Percentiles rank a stretch among this genome's conserved stretches.
Evolutionary conservation across 495 filamentous ascomycete genomes (phyloP).

Genomic region (Aspergillus avenaceus): DNA sequence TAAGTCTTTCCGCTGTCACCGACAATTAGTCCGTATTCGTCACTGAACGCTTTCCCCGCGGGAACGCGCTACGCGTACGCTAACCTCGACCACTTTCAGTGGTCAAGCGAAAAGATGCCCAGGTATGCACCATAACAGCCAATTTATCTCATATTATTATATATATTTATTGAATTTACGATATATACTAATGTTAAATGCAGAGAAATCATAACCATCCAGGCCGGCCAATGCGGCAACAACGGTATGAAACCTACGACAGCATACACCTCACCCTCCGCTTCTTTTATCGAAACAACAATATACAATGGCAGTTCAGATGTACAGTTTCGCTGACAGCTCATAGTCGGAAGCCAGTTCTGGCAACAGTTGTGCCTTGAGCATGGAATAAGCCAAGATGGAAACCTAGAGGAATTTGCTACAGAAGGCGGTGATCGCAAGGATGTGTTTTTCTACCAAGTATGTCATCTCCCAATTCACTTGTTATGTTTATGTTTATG

Average conservation of each 20-base stretch:
- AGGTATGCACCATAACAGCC: conserved; percentile 26
- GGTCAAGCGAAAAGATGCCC: conserved; percentile 37
- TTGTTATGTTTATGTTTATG: neutral
- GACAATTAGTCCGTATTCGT: too few species aligned
- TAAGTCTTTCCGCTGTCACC: too few species aligned
- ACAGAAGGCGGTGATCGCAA: conserved; percentile 96
- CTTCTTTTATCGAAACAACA: neutral
- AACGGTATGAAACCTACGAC: conserved; percentile 62
- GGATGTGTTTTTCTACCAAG: conserved; percentile 99
- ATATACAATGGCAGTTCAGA: neutral
- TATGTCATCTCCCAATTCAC: conserved; percentile 16
- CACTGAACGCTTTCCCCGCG: conserved; percentile 25
- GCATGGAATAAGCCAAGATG: conserved; percentile 95
- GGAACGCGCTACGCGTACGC: conserved; percentile 39
- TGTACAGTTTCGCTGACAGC: conserved; percentile 10
- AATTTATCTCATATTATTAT: neutral
- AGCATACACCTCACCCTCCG: neutral
- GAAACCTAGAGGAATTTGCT: conserved; percentile 92
- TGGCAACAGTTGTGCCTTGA: conserved; percentile 98
- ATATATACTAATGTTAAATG: neutral
- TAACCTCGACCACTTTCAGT: conserved; percentile 22
- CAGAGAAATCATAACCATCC: conserved; percentile 98
- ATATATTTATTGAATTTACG: conserved; percentile 1
- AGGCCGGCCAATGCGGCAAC: conserved; percentile 99
- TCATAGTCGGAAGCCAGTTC: conserved; percentile 82